Evolutionary conservation across 2,329 filamentous ascomycete species (phyloP).

Genomic region (Thermoascus crustaceus): DNA sequence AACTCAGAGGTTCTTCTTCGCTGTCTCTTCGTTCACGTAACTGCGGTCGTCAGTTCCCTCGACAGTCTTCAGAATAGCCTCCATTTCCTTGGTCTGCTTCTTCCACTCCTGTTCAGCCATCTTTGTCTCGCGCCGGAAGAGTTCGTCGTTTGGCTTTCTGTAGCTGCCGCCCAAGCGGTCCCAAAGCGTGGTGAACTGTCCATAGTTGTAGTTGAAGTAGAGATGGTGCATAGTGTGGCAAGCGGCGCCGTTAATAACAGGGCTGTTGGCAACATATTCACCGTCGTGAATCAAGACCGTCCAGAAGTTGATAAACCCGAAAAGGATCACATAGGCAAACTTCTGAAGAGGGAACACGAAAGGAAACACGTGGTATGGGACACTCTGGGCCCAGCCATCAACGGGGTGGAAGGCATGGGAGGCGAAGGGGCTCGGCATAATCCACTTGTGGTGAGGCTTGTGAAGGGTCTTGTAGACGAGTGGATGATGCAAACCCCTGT

Average conservation of each 20-base stretch:
- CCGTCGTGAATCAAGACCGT: conserved; percentile 94
- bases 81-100: conserved; percentile 67
- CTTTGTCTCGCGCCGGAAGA: conserved; percentile 78
- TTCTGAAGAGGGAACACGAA: conserved; percentile 92
- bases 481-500: conserved; percentile 76
- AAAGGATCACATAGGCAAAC: conserved; percentile 74
- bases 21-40: conserved; percentile 27
- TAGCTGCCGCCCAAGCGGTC: conserved; percentile 83
- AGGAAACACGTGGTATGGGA: conserved; percentile 90
- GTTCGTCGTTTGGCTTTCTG: conserved; percentile 72
- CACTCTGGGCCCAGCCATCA: conserved; percentile 78
- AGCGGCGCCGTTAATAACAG: conserved; percentile 87
- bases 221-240: conserved; percentile 90
- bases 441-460: conserved; percentile 99
- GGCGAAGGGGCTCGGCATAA: conserved; percentile 91
- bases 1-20: conserved; percentile 31
- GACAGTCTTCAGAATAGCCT: conserved; percentile 66
- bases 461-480: conserved; percentile 77
- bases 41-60: conserved; percentile 47
- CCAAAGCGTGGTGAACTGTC: conserved; percentile 89
- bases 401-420: conserved; percentile 92
- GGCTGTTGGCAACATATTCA: conserved; percentile 83
- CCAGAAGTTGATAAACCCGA: conserved; percentile 93
- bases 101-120: conserved; percentile 75
- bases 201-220: conserved; percentile 86